These are phyloP conservation scores for Saposhnikovia divaricata DNA, from an alignment of 129 eudicot genomes.

Conservation along the genomic window DNA sequence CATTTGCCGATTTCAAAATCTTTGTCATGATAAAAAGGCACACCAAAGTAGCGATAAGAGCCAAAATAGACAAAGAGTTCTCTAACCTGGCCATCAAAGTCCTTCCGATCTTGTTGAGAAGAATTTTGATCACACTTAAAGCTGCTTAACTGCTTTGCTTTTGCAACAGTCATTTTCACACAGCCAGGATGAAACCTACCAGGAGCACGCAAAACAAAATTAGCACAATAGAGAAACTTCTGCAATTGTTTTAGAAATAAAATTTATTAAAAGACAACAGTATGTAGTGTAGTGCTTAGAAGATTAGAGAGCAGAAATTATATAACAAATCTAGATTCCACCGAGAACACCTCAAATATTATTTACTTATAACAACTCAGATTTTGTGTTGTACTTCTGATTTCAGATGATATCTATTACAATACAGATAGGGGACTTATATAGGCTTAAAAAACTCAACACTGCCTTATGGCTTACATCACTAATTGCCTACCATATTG, in stretches of 20 bases:
- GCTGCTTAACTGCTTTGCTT: constrained; percentile 50
- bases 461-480: too few species aligned
- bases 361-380: too few species aligned
- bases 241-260: not conserved
- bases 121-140: constrained; percentile 46
- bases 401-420: too few species aligned
- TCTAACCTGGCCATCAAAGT: not conserved
- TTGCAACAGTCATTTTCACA: constrained; percentile 41
- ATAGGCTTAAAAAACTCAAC: too few species aligned
- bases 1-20: too few species aligned
- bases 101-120: constrained; percentile 13
- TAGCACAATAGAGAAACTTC: not conserved
- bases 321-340: too few species aligned
- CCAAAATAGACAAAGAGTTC: not conserved
- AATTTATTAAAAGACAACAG: not conserved
- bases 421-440: too few species aligned
- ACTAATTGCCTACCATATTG: too few species aligned
- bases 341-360: too few species aligned
- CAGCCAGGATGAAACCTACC: constrained; percentile 72
- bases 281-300: too few species aligned
- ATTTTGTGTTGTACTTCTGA: too few species aligned
- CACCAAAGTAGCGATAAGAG: not conserved
- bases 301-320: too few species aligned
- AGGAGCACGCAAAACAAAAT: not conserved
- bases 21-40: not conserved